A percentile compares a stretch with the other conserved stretches of the same genome.
Conservation (phyloP, 192 early-diverging fungal species). For the Podila epigama region DNA sequence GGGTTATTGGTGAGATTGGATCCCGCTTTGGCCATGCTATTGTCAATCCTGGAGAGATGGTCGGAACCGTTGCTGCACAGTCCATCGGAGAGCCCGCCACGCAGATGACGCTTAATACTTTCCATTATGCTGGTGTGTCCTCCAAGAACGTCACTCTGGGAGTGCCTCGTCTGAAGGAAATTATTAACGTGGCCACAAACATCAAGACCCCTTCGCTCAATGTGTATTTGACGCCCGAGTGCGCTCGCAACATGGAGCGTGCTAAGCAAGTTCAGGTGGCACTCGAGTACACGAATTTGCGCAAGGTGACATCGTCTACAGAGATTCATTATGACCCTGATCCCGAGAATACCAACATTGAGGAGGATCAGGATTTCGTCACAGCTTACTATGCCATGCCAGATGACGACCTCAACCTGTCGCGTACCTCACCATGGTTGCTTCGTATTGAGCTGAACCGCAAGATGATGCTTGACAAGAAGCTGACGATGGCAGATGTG, state of each 20-base stretch:
- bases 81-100: constrained; percentile 99
- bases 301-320: constrained; percentile 79
- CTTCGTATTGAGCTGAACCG: constrained; percentile 80
- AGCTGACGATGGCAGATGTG: constrained; percentile 85
- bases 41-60: constrained; percentile 97
- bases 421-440: constrained; percentile 76
- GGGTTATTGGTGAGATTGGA: constrained; percentile 94
- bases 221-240: constrained; percentile 76
- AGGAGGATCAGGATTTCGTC: constrained; percentile 91
- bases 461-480: constrained; percentile 89
- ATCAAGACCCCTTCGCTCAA: constrained; percentile 92
- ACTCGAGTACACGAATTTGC: constrained; percentile 93
- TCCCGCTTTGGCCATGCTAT: constrained; percentile 88
- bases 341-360: constrained; percentile 77
- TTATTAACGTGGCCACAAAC: constrained; percentile 98
- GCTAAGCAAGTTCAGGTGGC: constrained; percentile 90
- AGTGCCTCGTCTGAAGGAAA: constrained; percentile 98
- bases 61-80: constrained; percentile 96
- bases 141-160: constrained; percentile 97
- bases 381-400: constrained; percentile 82
- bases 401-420: constrained; percentile 72
- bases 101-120: constrained; percentile 99
- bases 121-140: constrained; percentile 98
- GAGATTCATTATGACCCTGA: constrained; percentile 99
- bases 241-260: constrained; percentile 73